Percentiles rank a stretch among this genome's conserved stretches.
Conservation (phyloP, 371 early-diverging fungal genomes). For the Mortierella sp. region DNA sequence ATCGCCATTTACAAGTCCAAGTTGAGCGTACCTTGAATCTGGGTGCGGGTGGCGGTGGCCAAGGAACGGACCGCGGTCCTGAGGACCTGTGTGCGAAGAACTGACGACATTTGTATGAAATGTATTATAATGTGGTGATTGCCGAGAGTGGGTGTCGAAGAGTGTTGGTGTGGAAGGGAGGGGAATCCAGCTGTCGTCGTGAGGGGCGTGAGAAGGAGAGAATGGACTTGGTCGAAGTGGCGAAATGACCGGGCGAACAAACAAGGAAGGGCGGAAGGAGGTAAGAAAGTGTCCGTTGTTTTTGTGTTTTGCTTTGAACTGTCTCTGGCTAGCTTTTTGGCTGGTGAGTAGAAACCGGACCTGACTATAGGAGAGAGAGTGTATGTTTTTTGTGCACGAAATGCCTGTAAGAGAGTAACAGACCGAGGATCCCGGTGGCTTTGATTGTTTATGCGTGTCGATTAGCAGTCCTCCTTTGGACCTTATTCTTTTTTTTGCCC, state of each 20-base stretch:
- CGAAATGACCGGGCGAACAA: constrained; percentile 1
- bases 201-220: not conserved
- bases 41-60: constrained; percentile 24
- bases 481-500: not conserved
- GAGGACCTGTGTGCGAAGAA: constrained; percentile 49
- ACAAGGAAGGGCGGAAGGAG: not conserved
- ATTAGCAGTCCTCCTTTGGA: constrained; percentile 13
- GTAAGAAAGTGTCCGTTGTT: not conserved
- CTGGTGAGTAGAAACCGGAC: constrained; percentile 3
- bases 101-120: constrained; percentile 33
- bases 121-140: too few species aligned
- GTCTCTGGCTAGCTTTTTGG: not conserved
- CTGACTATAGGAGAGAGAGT: not conserved
- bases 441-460: constrained; percentile 22
- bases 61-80: constrained; percentile 35
- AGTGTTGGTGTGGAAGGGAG: not conserved
- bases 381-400: not conserved
- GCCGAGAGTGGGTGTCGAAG: too few species aligned
- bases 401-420: not conserved
- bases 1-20: not conserved
- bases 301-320: not conserved
- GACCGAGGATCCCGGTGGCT: constrained; percentile 43
- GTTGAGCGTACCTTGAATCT: constrained; percentile 40
- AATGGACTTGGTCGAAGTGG: not conserved
- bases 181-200: constrained; percentile 4